Conservation (phyloP, 2,329 filamentous ascomycete genomes). For the Fusarium camptoceras region DNA sequence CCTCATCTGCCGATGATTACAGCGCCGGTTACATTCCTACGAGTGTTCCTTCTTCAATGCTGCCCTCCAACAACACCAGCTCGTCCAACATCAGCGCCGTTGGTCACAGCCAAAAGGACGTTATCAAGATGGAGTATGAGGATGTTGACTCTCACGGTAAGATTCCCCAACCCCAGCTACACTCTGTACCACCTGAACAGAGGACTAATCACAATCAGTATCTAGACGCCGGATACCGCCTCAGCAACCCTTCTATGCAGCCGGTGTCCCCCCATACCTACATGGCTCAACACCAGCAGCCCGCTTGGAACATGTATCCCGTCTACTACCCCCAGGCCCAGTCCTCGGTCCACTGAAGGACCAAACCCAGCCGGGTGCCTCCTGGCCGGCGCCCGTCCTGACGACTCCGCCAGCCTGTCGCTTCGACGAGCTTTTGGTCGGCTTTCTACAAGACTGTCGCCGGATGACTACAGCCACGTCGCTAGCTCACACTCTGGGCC, state of each 20-base stretch:
- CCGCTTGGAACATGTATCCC: constrained; percentile 51
- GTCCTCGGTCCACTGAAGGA: constrained; percentile 50
- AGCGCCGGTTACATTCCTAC: constrained; percentile 60
- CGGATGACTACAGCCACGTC: constrained; percentile 47
- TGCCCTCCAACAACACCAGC: constrained; percentile 50
- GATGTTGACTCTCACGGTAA: constrained; percentile 52
- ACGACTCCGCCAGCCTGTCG: constrained; percentile 48
- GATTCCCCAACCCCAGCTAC: constrained; percentile 18
- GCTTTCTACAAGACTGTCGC: constrained; percentile 53
- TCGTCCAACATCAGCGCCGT: constrained; percentile 48
- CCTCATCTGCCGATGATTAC: constrained; percentile 64
- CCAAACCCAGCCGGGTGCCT: constrained; percentile 39
- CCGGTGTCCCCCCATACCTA: constrained; percentile 42
- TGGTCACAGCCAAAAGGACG: constrained; percentile 53
- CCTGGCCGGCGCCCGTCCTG: constrained; percentile 51
- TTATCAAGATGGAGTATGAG: constrained; percentile 57
- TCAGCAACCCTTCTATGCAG: constrained; percentile 45
- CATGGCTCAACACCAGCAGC: constrained; percentile 46
- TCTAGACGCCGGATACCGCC: constrained; percentile 50
- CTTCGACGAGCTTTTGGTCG: constrained; percentile 51
- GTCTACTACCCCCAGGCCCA: constrained; percentile 51
- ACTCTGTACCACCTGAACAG: constrained; percentile 1
- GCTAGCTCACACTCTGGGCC: constrained; percentile 49
- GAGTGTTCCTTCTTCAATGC: constrained; percentile 60
- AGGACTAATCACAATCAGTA: constrained; percentile 48